Base-by-base conservation (phyloP, 164 flowering plant species). In the Macadamia integrifolia region DNA sequence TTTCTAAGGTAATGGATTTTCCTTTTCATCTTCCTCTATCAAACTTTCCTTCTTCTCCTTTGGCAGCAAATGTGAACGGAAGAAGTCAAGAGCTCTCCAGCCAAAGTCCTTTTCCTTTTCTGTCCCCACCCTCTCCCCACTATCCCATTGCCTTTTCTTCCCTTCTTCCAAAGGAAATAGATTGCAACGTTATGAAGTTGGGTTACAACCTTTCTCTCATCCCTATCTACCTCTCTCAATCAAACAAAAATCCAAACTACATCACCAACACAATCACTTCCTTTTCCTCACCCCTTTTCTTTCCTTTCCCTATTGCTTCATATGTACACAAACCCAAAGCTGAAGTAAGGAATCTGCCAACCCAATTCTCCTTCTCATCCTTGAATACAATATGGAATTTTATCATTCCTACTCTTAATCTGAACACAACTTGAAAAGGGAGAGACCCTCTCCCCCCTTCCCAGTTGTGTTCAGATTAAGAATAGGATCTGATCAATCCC, bases 401-500 rank as follows among this genome's bases (percentile, higher is more conserved):
- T 2, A 35, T 35, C 40, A 35, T 2, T 35, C 40, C 0, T 35
- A 35, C 5, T 35, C 5, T 35, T 35, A 35, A 35, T 35, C 40
- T 35, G 40, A 35, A 35, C 40, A 35, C 40, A 35, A 35, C 40
- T 35, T 5, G 40, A 8, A 17, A 55, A 3, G 18, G 13, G 40
- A 23, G 23, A 23, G 23, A 23, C 8, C 1, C 44, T 46, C 13
- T 28, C 53, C 44, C 12, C 14, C 58, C 32, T 49, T 42, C 53
- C 23, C 11, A 11, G 28, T 6, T 44, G 13, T 14, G 28, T 14
- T 32, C 11, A 35, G 50, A 32, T 70, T 69, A 92, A 73, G 96
- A 88, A 77, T 76, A 85, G 32, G 97, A 91, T 75, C 78, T 90
- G 69, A 95, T 90, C 78, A 88, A 69, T 4, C 99, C 97, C 86